A percentile compares a stretch with the other conserved stretches of the same genome.
Evolutionary conservation across 176 grass and related monocot species (phyloP).

Genomic region (Rhynchospora tenuis): DNA sequence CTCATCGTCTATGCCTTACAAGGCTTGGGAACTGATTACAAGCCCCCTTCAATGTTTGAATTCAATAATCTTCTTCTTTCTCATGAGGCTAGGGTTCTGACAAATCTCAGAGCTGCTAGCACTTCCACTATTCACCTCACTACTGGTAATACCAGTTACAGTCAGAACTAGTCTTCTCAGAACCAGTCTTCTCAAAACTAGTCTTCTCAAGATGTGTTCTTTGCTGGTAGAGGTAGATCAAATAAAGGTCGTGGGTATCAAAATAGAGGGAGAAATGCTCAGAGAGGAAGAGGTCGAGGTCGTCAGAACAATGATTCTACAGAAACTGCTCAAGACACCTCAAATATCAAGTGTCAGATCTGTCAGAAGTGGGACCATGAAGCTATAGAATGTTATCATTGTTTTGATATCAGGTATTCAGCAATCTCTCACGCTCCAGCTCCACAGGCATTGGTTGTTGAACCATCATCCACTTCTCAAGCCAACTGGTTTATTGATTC

Average conservation of each 20-base stretch:
- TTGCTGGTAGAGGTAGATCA: no score
- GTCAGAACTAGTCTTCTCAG: no score
- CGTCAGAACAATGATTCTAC: no score
- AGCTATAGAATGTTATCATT: neutral
- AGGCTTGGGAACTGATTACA: neutral
- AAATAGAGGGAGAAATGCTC: no score
- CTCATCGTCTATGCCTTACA: neutral
- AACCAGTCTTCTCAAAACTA: no score
- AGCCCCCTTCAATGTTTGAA: neutral
- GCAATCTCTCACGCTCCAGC: no score
- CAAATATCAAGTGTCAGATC: no score
- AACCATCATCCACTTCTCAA: neutral
- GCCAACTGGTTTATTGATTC: neutral
- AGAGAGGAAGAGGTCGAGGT: no score
- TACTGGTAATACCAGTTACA: no score
- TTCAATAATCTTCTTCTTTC: neutral
- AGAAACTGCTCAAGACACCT: no score
- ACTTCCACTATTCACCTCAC: no score
- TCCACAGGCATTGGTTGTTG: neutral
- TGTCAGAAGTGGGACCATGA: neutral
- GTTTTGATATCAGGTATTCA: neutral
- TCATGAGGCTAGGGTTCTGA: neutral
- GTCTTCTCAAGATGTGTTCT: no score
- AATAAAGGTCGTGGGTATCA: rapidly evolving
- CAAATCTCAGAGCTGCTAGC: neutral